Evolutionary conservation across 352 stramenopile species (phyloP), one percentile per base, ranked within the genome.

Genomic region (Thraustochytrium sp.): DNA sequence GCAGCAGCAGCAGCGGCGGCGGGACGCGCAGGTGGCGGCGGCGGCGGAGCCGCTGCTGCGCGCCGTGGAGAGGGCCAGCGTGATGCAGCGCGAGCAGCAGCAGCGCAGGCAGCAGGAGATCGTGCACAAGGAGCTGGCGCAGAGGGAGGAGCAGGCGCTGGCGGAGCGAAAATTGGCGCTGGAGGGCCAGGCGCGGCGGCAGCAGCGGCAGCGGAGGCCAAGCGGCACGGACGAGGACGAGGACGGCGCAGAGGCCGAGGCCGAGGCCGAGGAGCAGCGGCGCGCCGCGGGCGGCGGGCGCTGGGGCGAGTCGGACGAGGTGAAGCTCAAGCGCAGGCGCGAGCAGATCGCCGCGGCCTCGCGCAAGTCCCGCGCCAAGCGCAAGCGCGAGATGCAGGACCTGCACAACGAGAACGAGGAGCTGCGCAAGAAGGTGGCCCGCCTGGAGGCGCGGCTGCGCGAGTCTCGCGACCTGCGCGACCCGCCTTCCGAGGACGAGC

Each of bases 311-410:
- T 16, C 42, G 42, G 62, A 75, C 21, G 36, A 54, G 11, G n/a
- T 56, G 16, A 75, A 75, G 62, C 40, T 75, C 0, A 51, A 51
- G 62, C 62, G 36, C n/a, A 9, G 37, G 11, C 62, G 62, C 44
- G 40, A 54, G 36, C 62, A 75, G 40, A 54, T 75, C 2, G 37
- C 62, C 40, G 62, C 62, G 26, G 37, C 37, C 18, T 80, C 68
- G 1, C 23, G 68, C 8, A 72, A 80, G 18, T 80, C 68, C 3
- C 68, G 68, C 18, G 68, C 68, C 1, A 80, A 80, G 68, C 68
- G 68, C 68, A 80, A 80, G 68, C 48, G 68, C 0, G 68, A 80
- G 49, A 46, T 80, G 42, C 31, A 63, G 68, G 68, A 80, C 34
- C 68, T 80, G 29, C 68, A 51, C 63, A 2, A 11, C 18, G 68